Evolutionary conservation across 2,329 filamentous ascomycete species (phyloP).

Genomic region (Lasiodiplodia sp.): DNA sequence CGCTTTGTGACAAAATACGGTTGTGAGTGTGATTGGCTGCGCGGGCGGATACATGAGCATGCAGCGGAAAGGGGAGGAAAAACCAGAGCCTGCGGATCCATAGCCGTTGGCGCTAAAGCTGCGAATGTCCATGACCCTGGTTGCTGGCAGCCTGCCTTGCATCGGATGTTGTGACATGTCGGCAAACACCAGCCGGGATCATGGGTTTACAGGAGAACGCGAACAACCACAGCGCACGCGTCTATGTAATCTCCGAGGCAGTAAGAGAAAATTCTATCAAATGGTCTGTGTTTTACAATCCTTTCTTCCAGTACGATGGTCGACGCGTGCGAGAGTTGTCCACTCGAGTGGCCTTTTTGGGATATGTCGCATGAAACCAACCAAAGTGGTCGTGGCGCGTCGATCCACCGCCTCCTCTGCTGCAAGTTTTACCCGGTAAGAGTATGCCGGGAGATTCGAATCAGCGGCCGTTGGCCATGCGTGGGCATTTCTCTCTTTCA

Average conservation of each 20-base stretch:
- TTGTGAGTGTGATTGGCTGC: neutral
- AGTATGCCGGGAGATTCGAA: neutral
- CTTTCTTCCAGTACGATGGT: neutral
- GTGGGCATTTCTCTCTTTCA: neutral
- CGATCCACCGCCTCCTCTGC: neutral
- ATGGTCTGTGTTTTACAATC: neutral
- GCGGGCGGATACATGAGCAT: neutral
- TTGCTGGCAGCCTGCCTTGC: constrained; percentile 21
- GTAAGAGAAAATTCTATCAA: neutral
- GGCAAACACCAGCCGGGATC: constrained; percentile 6
- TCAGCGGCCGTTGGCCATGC: neutral
- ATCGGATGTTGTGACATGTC: constrained; percentile 13
- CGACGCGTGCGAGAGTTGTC: neutral
- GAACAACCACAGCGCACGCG: neutral
- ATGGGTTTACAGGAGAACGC: constrained; percentile 1
- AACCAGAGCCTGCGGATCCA: neutral
- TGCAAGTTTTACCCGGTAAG: neutral
- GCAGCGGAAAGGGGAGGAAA: neutral
- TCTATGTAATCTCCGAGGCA: neutral
- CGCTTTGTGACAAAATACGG: neutral
- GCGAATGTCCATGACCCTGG: neutral
- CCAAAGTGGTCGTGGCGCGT: neutral
- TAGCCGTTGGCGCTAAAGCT: constrained; percentile 5
- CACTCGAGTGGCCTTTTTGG: neutral
- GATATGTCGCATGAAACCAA: neutral